Percentiles rank a stretch among this genome's conserved stretches.
phyloP scores from a whole-genome alignment of 2,329 filamentous ascomycete species.

The Fusarium bactridioides region DNA sequence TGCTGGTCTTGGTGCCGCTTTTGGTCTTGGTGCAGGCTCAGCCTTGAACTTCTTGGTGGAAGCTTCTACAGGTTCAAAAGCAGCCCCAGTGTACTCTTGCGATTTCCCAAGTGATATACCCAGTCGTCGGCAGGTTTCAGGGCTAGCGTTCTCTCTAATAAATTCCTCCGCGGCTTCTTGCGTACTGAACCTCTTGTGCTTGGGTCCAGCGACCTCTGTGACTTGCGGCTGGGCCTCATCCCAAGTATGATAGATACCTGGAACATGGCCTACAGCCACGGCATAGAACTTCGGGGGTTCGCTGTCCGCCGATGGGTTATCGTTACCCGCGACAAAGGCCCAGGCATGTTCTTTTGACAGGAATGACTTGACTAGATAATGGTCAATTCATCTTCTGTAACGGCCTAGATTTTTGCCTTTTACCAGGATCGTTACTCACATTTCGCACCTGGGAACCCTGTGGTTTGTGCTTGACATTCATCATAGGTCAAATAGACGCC shows the following conservation, averaged over 20 bases:
- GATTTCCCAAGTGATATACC: slow-evolving; percentile 42
- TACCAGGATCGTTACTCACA: slow-evolving; percentile 63
- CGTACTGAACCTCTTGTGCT: slow-evolving; percentile 74
- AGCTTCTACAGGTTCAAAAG: slow-evolving; percentile 29
- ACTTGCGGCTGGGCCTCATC: slow-evolving; percentile 76
- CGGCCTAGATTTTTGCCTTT: not conserved
- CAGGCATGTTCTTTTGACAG: slow-evolving; percentile 76
- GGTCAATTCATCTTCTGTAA: slow-evolving; percentile 8
- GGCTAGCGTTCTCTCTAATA: slow-evolving; percentile 62
- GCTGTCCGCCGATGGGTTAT: slow-evolving; percentile 48
- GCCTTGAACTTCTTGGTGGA: slow-evolving; percentile 37
- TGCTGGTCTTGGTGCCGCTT: not conserved
- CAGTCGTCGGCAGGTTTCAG: slow-evolving; percentile 52
- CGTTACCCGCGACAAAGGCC: slow-evolving; percentile 73
- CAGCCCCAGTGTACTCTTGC: not conserved
- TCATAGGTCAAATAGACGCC: slow-evolving; percentile 70
- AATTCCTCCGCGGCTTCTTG: slow-evolving; percentile 80
- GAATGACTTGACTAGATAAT: slow-evolving; percentile 78
- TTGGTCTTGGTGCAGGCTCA: slow-evolving; percentile 37
- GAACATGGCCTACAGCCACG: slow-evolving; percentile 64
- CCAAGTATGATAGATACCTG: slow-evolving; percentile 72
- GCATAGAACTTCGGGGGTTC: slow-evolving; percentile 64
- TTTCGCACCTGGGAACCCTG: slow-evolving; percentile 68
- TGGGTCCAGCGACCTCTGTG: slow-evolving; percentile 73
- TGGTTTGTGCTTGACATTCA: slow-evolving; percentile 68